Conservation (phyloP, 2,329 filamentous ascomycete genomes). For the Calonectria montana region DNA sequence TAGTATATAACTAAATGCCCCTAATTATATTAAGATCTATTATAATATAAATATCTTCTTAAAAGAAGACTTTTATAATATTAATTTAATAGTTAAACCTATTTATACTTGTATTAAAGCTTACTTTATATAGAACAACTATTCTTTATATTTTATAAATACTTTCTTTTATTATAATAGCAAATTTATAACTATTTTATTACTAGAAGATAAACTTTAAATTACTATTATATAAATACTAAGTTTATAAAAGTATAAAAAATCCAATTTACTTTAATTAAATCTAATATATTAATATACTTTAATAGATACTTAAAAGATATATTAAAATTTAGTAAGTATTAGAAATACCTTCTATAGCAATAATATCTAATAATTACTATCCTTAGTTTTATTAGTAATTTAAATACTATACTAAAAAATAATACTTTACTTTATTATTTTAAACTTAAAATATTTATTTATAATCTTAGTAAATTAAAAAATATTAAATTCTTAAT, state of each 20-base stretch:
- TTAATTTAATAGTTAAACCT: background rate
- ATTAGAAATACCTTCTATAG: background rate
- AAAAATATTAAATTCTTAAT: slow-evolving; percentile 7
- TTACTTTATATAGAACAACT: background rate
- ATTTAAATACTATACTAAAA: background rate
- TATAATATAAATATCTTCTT: background rate
- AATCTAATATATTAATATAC: background rate
- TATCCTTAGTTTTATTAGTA: background rate
- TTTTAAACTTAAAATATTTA: background rate
- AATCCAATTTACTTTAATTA: background rate
- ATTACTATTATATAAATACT: background rate
- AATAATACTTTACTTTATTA: background rate
- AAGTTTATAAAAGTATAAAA: background rate
- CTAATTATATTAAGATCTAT: background rate
- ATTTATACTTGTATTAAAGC: background rate
- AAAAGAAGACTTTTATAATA: background rate
- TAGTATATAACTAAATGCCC: background rate
- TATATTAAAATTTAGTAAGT: background rate
- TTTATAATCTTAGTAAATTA: background rate
- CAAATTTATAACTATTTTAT: background rate
- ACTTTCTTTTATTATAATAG: background rate
- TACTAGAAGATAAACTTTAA: background rate
- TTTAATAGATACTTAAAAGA: background rate
- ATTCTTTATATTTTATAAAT: background rate
- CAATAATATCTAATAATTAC: background rate